phyloP scores from a whole-genome alignment of 2,329 filamentous ascomycete genomes.

The Aquanectria penicillioides region DNA sequence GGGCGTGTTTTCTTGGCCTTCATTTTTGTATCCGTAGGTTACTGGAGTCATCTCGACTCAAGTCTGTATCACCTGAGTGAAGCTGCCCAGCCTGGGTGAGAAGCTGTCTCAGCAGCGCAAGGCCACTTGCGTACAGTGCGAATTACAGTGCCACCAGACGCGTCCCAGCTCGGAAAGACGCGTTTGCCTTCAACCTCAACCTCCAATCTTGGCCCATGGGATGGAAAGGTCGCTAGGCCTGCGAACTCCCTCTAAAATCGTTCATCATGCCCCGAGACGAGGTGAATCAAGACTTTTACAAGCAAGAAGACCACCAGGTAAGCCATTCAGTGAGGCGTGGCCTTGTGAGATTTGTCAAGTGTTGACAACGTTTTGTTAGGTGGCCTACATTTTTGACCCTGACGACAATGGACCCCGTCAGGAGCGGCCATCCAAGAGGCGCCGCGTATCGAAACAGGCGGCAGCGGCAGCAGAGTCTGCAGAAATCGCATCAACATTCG shows the following conservation, averaged over 20 bases:
- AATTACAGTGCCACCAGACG: slow-evolving; percentile 22
- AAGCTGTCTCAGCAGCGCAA: no score
- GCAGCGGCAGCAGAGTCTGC: slow-evolving; percentile 24
- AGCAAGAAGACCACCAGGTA: slow-evolving; percentile 59
- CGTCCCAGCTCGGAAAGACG: slow-evolving; percentile 30
- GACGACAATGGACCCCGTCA: slow-evolving; percentile 49
- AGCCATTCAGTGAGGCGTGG: background rate
- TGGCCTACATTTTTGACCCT: slow-evolving; percentile 71
- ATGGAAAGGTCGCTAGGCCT: background rate
- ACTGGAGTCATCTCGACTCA: no score
- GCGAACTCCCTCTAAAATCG: background rate
- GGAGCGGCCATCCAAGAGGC: slow-evolving; percentile 64
- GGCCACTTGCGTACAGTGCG: slow-evolving; percentile 31
- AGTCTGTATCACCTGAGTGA: no score
- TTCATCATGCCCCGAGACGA: slow-evolving; percentile 38
- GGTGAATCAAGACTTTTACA: slow-evolving; percentile 38
- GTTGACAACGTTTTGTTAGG: slow-evolving; percentile 53
- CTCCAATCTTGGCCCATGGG: slow-evolving; percentile 23
- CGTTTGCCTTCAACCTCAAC: slow-evolving; percentile 27
- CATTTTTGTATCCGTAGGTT: no score
- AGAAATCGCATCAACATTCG: slow-evolving; percentile 51
- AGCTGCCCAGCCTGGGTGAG: background rate
- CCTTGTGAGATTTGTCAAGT: background rate
- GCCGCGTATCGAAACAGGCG: slow-evolving; percentile 60
- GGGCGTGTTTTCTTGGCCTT: no score